Evolutionary conservation across 805 yeast genomes (phyloP), one percentile per base, ranked within the genome.

Genomic region (Candida boleticola): DNA sequence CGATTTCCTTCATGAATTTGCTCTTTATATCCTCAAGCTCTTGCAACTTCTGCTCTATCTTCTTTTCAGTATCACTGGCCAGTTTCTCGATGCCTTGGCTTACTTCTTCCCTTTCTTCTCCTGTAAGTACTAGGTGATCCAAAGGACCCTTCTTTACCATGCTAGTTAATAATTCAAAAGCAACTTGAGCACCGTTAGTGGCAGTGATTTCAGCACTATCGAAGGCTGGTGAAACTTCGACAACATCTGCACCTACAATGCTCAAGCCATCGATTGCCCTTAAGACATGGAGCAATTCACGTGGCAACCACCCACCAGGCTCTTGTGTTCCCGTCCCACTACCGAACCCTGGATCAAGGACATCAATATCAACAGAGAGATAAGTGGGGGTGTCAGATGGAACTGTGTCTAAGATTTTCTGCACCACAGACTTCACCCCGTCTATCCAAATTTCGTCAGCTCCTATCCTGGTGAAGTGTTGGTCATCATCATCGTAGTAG

Each of bases 341-440:
- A 14, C 78, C 77, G 50, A 74, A 74, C 1, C 76, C 82, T 6
- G 82, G 82, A 54, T 77, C 82, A 47, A 77, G 63, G 14, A 75
- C 77, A 53, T 77, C 88, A 36, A 85, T 82, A 58, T 86, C 95
- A n/a, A 87, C 84, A 17, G 88, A 80, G 32, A 87, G 66, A 53
- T 84, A 87, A 0, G 85, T 85, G 9, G 93, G 92, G 7, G 73
- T 68, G 41, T 79, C 75, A n/a, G 59, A 57, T 0, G 88, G 86
- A 27, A 86, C 76, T 29, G 79, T 67, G 3, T 67, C 59, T 50
- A 75, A 60, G 40, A 85, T 80, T 38, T 64, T 64, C n/a, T 69
- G 53, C 20, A 80, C 71, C 16, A 85, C 83, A 29, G 55, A 55
- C 3, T 85, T 83, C 1, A 77, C 74, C 3, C 92, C 93, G 35